A percentile compares a stretch with the other conserved stretches of the same genome.
Evolutionary conservation across 495 filamentous ascomycete genomes (phyloP).

Genomic region (Penicillium pulvis): DNA sequence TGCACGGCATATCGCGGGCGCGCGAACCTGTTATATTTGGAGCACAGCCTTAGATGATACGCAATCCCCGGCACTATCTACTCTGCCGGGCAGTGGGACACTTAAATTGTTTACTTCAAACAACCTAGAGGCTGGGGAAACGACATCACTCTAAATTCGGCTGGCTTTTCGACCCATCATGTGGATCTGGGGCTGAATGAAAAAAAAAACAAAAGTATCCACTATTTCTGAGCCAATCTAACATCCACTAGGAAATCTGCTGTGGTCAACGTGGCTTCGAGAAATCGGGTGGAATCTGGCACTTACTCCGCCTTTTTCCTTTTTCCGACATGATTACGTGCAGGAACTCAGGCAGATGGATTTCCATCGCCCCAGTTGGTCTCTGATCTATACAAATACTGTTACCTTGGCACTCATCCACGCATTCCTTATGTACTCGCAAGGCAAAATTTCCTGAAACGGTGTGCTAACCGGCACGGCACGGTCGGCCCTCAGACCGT

Average conservation of each 20-base stretch:
- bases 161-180: background rate
- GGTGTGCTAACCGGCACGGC: conserved; percentile 13
- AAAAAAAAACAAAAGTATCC: background rate
- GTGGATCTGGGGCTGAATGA: conserved; percentile 1
- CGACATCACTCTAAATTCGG: background rate
- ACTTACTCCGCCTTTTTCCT: background rate
- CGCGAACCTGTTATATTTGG: background rate
- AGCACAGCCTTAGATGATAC: background rate
- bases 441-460: conserved; percentile 5
- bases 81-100: background rate
- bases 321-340: conserved; percentile 10
- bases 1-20: conserved; percentile 5
- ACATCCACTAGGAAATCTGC: conserved; percentile 11
- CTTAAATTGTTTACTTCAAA: background rate
- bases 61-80: background rate
- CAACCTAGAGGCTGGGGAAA: background rate
- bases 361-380: background rate
- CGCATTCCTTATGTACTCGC: background rate
- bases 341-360: conserved; percentile 9
- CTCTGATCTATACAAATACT: background rate
- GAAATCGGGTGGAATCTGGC: conserved; percentile 11
- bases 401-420: background rate
- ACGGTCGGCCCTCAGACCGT: conserved; percentile 15
- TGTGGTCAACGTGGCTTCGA: conserved; percentile 31
- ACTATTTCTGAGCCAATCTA: background rate